Evolutionary conservation across 192 early-diverging fungal genomes (phyloP).

Genomic region (Coemansia asiatica): DNA sequence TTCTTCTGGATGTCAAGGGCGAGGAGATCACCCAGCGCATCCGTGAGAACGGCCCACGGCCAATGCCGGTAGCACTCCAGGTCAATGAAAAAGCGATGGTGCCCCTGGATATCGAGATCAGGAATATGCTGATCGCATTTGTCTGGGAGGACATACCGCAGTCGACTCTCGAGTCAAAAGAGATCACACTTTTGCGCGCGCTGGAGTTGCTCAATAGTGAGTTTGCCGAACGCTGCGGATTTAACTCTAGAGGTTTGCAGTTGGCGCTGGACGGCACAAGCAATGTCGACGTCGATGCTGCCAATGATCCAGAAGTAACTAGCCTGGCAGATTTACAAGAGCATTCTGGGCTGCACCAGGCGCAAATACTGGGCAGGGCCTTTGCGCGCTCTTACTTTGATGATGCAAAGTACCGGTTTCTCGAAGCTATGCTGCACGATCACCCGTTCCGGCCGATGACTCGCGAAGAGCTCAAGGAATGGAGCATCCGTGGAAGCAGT

Average conservation of each 20-base stretch:
- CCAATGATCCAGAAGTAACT: conserved; percentile 8
- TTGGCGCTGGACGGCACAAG: conserved; percentile 15
- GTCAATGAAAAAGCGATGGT: conserved; percentile 25
- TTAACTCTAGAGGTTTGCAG: conserved; percentile 14
- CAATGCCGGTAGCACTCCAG: conserved; percentile 45
- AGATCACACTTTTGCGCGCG: conserved; percentile 39
- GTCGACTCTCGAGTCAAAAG: conserved; percentile 27
- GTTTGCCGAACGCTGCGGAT: conserved; percentile 35
- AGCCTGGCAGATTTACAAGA: conserved; percentile 10
- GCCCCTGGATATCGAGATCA: conserved; percentile 29
- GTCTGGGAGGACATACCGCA: conserved; percentile 45
- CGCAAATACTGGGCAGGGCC: conserved; percentile 29
- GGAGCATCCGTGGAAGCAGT: conserved; percentile 26
- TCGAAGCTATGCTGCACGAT: conserved; percentile 50
- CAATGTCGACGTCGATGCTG: conserved; percentile 24
- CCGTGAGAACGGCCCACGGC: conserved; percentile 17
- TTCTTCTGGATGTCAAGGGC: conserved; percentile 24
- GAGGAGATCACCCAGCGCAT: conserved; percentile 31
- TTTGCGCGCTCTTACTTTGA: conserved; percentile 45
- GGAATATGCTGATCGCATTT: conserved; percentile 23
- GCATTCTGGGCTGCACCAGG: conserved; percentile 16
- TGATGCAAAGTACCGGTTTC: conserved; percentile 14
- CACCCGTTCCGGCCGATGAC: conserved; percentile 48
- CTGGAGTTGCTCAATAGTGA: conserved; percentile 41
- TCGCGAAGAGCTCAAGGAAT: conserved; percentile 42